These are phyloP conservation scores for Phlegmacium glaucopus DNA, from an alignment of 768 basidiomycete genomes.

Conservation along the genomic window DNA sequence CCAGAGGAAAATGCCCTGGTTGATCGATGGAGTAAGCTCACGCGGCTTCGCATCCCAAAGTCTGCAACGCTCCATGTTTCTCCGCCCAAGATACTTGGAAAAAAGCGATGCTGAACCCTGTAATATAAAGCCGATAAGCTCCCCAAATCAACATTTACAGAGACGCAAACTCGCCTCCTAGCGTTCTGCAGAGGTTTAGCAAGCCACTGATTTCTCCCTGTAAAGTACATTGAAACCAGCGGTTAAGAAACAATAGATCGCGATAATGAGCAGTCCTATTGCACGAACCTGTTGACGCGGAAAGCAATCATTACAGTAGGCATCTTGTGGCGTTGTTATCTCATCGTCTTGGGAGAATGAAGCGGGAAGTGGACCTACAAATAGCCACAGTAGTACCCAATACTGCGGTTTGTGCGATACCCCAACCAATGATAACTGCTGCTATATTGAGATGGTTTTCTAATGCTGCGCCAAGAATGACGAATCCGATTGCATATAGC, in stretches of 20 bases:
- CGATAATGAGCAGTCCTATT: too few relatives aligned
- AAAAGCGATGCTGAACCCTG: slow-evolving; percentile 61
- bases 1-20: background rate
- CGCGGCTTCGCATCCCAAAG: slow-evolving; percentile 62
- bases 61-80: slow-evolving; percentile 57
- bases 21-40: slow-evolving; percentile 25
- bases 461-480: slow-evolving; percentile 52
- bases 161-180: slow-evolving; percentile 54
- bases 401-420: slow-evolving; percentile 50
- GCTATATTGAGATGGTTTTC: slow-evolving; percentile 48
- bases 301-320: slow-evolving; percentile 20
- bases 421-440: slow-evolving; percentile 66
- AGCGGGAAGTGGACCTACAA: slow-evolving; percentile 34
- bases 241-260: too few relatives aligned
- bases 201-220: slow-evolving; percentile 64
- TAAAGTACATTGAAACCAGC: too few relatives aligned
- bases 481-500: slow-evolving; percentile 58
- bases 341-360: too few relatives aligned
- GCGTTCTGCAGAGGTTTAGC: slow-evolving; percentile 50
- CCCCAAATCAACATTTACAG: background rate
- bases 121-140: background rate
- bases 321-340: too few relatives aligned
- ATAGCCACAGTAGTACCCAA: slow-evolving; percentile 64
- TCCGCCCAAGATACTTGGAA: slow-evolving; percentile 66
- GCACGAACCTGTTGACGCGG: slow-evolving; percentile 13